Conservation (phyloP, 495 filamentous ascomycete species). For the Chaetomium tenue region DNA sequence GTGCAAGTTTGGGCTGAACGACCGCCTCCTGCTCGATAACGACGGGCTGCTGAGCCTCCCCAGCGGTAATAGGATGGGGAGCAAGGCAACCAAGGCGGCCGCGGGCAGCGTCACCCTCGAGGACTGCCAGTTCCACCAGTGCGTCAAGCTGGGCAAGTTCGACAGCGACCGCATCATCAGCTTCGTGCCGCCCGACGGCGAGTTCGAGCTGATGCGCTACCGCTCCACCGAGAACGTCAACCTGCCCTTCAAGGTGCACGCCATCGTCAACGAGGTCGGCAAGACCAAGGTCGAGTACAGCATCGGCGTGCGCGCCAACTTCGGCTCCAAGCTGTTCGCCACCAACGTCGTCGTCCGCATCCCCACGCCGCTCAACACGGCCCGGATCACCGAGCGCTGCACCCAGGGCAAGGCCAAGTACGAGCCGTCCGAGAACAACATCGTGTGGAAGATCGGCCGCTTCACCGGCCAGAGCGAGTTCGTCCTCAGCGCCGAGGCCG, state of each 20-base stretch:
- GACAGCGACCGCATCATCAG: slow-evolving; percentile 97
- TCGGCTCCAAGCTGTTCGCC: slow-evolving; percentile 91
- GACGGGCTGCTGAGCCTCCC: slow-evolving; percentile 63
- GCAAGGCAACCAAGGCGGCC: slow-evolving; percentile 89
- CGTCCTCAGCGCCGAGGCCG: slow-evolving; percentile 90
- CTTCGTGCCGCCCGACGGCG: slow-evolving; percentile 96
- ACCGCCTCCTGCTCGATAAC: slow-evolving; percentile 85
- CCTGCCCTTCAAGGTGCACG: slow-evolving; percentile 97
- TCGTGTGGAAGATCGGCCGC: slow-evolving; percentile 97
- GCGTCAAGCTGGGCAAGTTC: slow-evolving; percentile 95
- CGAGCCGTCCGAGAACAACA: slow-evolving; percentile 95
- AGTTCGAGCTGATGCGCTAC: slow-evolving; percentile 99
- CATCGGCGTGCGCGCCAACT: slow-evolving; percentile 96
- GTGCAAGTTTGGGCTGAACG: slow-evolving; percentile 99
- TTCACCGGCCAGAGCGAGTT: slow-evolving; percentile 96
- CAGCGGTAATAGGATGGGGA: slow-evolving; percentile 66
- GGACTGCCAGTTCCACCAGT: slow-evolving; percentile 99
- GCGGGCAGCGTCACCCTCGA: slow-evolving; percentile 95
- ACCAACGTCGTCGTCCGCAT: slow-evolving; percentile 97
- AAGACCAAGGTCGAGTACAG: slow-evolving; percentile 99
- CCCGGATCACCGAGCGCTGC: slow-evolving; percentile 87
- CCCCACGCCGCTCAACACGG: slow-evolving; percentile 95
- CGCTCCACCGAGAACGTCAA: slow-evolving; percentile 99
- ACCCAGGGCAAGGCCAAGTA: slow-evolving; percentile 97
- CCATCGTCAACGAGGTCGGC: slow-evolving; percentile 95